A percentile compares a stretch with the other conserved stretches of the same genome.
These are phyloP conservation scores for Suaeda aralocaspica DNA, from an alignment of 148 eudicot genomes.

Conservation along the genomic window DNA sequence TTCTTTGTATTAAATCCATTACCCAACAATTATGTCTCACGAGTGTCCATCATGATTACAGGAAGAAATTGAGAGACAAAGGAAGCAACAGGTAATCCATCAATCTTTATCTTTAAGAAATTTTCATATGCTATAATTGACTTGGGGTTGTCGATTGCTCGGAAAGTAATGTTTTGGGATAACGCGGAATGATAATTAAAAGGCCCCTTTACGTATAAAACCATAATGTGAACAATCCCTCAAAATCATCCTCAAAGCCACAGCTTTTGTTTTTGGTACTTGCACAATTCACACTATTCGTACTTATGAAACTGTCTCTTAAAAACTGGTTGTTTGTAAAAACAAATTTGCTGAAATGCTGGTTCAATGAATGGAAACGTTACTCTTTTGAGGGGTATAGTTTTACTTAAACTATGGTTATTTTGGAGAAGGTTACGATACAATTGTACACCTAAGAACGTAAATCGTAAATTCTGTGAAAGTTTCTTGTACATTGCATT, in stretches of 20 bases:
- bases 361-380: neutral
- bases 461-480: no score
- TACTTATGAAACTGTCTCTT: no score
- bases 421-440: no score
- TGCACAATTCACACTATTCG: neutral
- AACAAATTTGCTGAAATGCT: neutral
- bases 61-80: constrained; percentile 48
- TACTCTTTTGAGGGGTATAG: neutral
- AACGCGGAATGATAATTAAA: no score
- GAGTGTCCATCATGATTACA: constrained; percentile 21
- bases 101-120: neutral
- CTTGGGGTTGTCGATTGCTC: neutral
- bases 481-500: no score
- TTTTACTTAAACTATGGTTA: neutral
- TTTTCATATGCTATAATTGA: neutral
- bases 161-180: neutral
- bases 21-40: neutral
- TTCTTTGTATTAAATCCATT: neutral
- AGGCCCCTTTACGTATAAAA: no score
- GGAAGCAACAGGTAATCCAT: constrained; percentile 47
- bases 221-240: neutral
- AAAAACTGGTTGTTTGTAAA: no score
- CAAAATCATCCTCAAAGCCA: neutral
- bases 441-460: no score
- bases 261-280: no score